phyloP scores from a whole-genome alignment of 768 basidiomycete genomes.

The Sarcomyxa edulis region DNA sequence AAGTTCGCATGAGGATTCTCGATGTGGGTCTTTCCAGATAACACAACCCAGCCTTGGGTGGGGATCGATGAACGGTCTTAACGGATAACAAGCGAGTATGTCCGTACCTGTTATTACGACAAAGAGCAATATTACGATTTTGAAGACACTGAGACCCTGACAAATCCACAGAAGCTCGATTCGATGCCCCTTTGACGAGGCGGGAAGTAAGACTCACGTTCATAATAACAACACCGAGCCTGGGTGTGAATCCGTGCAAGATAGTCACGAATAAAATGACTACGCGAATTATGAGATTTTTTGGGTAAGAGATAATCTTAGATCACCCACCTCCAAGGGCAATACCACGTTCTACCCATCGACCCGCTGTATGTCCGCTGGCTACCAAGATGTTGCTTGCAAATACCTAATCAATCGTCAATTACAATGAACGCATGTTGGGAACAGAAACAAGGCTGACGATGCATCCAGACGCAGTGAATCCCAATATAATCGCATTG shows the following conservation, averaged over 20 bases:
- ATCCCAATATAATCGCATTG: slow-evolving; percentile 39
- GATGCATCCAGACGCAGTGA: slow-evolving; percentile 38
- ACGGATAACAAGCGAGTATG: no score
- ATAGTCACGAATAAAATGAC: slow-evolving; percentile 46
- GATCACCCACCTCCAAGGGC: slow-evolving; percentile 42
- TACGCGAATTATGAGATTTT: slow-evolving; percentile 13
- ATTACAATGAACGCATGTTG: slow-evolving; percentile 12
- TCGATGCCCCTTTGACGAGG: slow-evolving; percentile 6
- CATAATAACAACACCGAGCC: slow-evolving; percentile 45
- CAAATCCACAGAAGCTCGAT: slow-evolving; percentile 24
- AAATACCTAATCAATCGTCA: slow-evolving; percentile 18
- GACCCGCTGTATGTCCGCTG: slow-evolving; percentile 29
- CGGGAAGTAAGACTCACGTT: slow-evolving; percentile 30
- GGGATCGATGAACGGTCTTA: neutral
- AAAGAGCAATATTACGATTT: slow-evolving; percentile 47
- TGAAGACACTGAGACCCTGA: slow-evolving; percentile 48
- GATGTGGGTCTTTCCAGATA: slow-evolving; percentile 46
- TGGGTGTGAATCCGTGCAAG: slow-evolving; percentile 48
- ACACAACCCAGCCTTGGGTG: slow-evolving; percentile 48
- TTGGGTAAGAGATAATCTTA: neutral
- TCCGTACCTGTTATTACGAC: slow-evolving; percentile 41
- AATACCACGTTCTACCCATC: slow-evolving; percentile 54
- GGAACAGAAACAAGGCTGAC: slow-evolving; percentile 28
- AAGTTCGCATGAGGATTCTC: slow-evolving; percentile 49
- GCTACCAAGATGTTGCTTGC: slow-evolving; percentile 40